These are phyloP conservation scores for Paramyrothecium sp. DNA, from an alignment of 2,329 filamentous ascomycete genomes.

Conservation along the genomic window DNA sequence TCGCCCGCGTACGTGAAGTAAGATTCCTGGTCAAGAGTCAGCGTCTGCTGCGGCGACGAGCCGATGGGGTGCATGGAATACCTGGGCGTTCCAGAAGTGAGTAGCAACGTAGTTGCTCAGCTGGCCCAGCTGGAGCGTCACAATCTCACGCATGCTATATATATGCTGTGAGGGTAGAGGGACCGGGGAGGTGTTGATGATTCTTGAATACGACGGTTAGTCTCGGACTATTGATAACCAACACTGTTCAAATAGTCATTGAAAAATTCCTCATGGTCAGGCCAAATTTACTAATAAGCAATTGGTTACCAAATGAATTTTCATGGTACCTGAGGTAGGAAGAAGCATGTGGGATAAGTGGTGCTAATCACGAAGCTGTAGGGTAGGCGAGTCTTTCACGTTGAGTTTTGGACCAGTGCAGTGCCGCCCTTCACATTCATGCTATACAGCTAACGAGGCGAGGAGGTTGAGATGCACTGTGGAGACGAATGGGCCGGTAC, in stretches of 20 bases:
- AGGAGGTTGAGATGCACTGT: background rate
- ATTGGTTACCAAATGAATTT: background rate
- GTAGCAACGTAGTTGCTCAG: conserved; percentile 90
- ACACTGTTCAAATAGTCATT: background rate
- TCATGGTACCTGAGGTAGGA: background rate
- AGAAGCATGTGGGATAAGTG: background rate
- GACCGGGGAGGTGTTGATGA: background rate
- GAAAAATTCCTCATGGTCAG: background rate
- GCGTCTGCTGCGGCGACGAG: background rate
- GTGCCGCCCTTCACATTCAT: background rate
- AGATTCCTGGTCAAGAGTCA: conserved; percentile 65
- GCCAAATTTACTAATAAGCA: background rate
- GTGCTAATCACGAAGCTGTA: background rate
- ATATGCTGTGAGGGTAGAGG: background rate
- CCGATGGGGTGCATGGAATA: conserved; percentile 26
- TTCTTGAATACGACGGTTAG: background rate
- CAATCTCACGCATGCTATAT: conserved; percentile 79
- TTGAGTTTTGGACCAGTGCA: too few relatives aligned
- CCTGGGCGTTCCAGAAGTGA: conserved; percentile 97
- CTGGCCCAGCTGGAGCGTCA: conserved; percentile 91
- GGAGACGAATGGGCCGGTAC: too few relatives aligned
- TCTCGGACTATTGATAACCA: background rate
- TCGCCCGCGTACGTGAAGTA: conserved; percentile 83
- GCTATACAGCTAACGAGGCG: too few relatives aligned
- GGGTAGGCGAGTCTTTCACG: background rate